Base-by-base conservation (phyloP, 192 early-diverging fungal species). In the Dissophora ornata region DNA sequence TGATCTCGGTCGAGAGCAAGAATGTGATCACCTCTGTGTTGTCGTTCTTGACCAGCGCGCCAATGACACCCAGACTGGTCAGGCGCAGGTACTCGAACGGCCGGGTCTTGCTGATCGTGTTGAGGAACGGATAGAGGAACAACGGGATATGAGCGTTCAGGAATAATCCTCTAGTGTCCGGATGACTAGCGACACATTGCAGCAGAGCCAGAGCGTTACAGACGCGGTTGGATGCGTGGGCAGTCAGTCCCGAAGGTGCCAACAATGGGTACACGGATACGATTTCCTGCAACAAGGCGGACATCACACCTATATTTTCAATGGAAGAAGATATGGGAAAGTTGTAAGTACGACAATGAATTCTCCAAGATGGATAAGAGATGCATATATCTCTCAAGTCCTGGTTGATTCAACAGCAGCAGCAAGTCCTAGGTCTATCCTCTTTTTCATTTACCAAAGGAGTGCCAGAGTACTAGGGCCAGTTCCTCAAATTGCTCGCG, bases 1-100 rank as follows among this genome's bases (percentile, higher is more conserved):
- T 92, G 63, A 99, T 98, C 83, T 99, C 97, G 33, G 97, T 98
- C 19, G 92, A 93, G 4, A 99, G 85, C 58, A 99, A 85, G 69
- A 98, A 99, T 32, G 89, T 91, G 79, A 97, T 98, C 8, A 98
- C 95, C 51, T 99, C 97, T 40, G 93, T 89, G 80, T 91, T 97
- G 82, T 99, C 97, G 63, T 97, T 95, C 90, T 99, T 99, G 57
- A 99, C 96, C 26, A 99, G 80, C 4, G 97, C 96, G 16, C 97
- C 96, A 69, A 99, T 97, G 19, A 99, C 96, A 55, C 95, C 96
- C 11, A 99, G 82, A 62, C 91, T 94, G 32, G 97, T 98, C 67
- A 98, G 81, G 11, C 97, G 89, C 41, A 99, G 81, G 69, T 99
- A 98, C 71, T 99, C 97, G 80, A 97, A 98, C 24, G 96, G 96